Evolutionary conservation across 805 yeast species (phyloP), one percentile per base, ranked within the genome.

Genomic region (Myxozyma vanderwaltii): DNA sequence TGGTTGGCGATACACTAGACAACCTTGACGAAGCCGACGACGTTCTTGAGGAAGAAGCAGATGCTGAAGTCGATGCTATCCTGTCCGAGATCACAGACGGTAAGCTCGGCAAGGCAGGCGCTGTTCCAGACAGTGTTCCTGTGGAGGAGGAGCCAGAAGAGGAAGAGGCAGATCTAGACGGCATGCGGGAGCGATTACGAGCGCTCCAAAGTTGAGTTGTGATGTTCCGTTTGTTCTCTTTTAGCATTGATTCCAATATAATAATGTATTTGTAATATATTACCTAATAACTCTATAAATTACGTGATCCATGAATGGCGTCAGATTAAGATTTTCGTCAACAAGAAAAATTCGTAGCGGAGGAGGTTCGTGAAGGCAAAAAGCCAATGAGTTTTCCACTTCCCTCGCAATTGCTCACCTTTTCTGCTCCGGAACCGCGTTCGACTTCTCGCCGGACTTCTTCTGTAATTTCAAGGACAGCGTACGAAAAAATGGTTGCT

Each of bases 1-100:
- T 94, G 98, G 86, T 91, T 71, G 90, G 88, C 58, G 99, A 94
- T 70, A 84, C 89, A 63, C 78, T 92, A 60, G 98, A 91, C 61
- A 74, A 78, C 51, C 74, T 82, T 58, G 85, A 81, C 21, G 89
- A 85, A 31, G 86, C 81, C 49, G 86, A 82, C 59, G 79, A 82
- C 43, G 21, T 63, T 10, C 86, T 81, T 55, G 92, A 88, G 56
- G 86, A 85, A 19, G 88, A 83, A 63, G 84, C 82, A 31, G 82
- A 79, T 43, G 82, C 80, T 21, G 84, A 81, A 67, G 85, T 89
- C 21, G 83, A 86, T 60, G 82, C 83, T 71, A 82, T 89, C 24
- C 74, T 85, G 43, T 74, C 77, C 21, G 76, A 76, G 61, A 74
- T 78, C 68, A 72, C 81, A 15, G 71, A 72, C 27, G 81, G 77